Evolutionary conservation across 2,329 filamentous ascomycete species (phyloP).

Genomic region (Thielaviopsis cerberus): DNA sequence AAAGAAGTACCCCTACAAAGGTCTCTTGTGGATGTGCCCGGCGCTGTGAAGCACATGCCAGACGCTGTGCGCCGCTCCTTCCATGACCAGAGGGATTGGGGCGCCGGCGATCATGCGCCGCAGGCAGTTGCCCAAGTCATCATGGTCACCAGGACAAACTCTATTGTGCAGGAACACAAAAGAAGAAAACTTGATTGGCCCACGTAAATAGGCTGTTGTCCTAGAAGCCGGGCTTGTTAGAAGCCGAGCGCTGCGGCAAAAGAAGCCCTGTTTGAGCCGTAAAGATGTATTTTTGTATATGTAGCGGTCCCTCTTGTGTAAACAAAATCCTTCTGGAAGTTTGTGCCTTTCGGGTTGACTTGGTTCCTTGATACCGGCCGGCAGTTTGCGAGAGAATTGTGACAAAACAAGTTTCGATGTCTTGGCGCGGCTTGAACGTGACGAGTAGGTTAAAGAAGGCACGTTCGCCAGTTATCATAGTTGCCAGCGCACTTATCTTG

Average conservation of each 20-base stretch:
- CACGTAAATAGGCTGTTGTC: not conserved
- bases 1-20: no score
- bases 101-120: not conserved
- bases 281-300: not conserved
- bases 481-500: no score
- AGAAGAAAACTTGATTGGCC: not conserved
- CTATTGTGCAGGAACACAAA: no score
- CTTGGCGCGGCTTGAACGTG: not conserved
- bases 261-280: not conserved
- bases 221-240: not conserved
- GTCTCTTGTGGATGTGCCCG: no score
- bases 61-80: not conserved
- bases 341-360: not conserved
- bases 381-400: not conserved
- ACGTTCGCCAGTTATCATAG: no score
- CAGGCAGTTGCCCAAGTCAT: not conserved
- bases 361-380: not conserved
- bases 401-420: not conserved
- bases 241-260: not conserved
- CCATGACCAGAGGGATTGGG: not conserved
- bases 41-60: no score
- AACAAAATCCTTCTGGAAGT: not conserved
- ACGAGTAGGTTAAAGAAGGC: not conserved
- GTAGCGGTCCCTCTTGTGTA: not conserved
- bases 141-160: no score